phyloP scores from a whole-genome alignment of 2,329 filamentous ascomycete genomes.

The Pseudocercospora fijiensis region DNA sequence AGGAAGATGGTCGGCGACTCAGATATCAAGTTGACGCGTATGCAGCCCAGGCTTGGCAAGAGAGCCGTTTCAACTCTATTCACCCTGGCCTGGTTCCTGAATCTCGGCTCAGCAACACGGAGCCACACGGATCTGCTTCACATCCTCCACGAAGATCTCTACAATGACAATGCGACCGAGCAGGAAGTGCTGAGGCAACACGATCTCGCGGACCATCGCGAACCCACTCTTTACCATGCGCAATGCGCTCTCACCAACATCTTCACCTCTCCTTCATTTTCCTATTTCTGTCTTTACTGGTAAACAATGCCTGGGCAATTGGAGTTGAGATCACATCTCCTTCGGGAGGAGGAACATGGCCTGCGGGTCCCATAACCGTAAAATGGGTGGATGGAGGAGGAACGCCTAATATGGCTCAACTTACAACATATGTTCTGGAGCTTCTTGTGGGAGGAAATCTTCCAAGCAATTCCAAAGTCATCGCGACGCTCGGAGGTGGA shows the following conservation, averaged over 20 bases:
- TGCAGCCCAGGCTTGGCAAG: background rate
- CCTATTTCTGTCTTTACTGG: conserved; percentile 18
- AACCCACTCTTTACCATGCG: conserved; percentile 12
- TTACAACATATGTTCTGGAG: conserved; percentile 22
- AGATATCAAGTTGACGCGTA: background rate
- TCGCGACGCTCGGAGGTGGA: conserved; percentile 22
- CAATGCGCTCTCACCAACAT: conserved; percentile 12
- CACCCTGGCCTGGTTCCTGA: background rate
- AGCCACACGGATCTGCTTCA: background rate
- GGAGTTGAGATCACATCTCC: conserved; percentile 25
- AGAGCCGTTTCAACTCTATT: background rate
- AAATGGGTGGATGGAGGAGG: conserved; percentile 27
- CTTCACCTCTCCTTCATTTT: conserved; percentile 17
- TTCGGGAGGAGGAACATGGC: conserved; percentile 21
- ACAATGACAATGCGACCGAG: background rate
- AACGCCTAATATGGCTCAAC: conserved; percentile 17
- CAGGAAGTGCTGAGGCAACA: background rate
- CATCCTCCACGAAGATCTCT: background rate
- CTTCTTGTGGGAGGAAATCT: conserved; percentile 27
- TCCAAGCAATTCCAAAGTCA: conserved; percentile 19
- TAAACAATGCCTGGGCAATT: conserved; percentile 16
- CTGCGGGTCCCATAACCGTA: conserved; percentile 22
- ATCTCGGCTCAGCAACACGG: background rate
- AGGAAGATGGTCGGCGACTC: background rate
- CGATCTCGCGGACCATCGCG: background rate